phyloP scores from a whole-genome alignment of 495 filamentous ascomycete genomes.

The Podospora pseudocomata region DNA sequence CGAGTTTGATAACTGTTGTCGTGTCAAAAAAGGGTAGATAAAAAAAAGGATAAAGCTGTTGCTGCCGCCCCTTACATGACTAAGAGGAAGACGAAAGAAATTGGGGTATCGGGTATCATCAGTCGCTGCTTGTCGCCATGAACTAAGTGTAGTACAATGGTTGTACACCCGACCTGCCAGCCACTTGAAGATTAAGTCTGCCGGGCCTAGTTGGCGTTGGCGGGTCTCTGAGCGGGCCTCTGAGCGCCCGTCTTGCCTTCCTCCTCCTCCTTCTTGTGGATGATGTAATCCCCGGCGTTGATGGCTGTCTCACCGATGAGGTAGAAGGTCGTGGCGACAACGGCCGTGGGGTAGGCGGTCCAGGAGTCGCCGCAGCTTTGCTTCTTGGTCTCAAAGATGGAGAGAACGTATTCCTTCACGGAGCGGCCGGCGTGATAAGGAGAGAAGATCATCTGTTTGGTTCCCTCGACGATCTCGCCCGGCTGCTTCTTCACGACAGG shows the following conservation, averaged over 20 bases:
- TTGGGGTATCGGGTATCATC: background rate
- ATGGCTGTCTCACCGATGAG: background rate
- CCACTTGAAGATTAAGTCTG: constrained; percentile 1
- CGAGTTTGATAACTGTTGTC: too few relatives aligned
- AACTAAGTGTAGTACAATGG: background rate
- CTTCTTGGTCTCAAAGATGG: background rate
- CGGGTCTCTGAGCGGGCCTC: background rate
- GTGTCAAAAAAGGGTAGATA: too few relatives aligned
- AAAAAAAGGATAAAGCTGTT: too few relatives aligned
- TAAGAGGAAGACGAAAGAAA: background rate
- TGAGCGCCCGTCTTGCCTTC: background rate
- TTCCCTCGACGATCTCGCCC: constrained; percentile 64
- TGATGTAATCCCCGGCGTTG: background rate
- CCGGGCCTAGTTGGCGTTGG: background rate
- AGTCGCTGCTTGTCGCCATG: background rate
- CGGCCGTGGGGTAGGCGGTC: constrained; percentile 2
- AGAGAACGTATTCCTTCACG: background rate
- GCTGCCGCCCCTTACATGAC: background rate
- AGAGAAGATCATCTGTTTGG: constrained; percentile 56
- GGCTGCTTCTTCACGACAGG: constrained; percentile 88
- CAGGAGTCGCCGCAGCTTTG: constrained; percentile 1
- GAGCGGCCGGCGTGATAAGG: background rate
- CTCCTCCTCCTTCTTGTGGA: background rate
- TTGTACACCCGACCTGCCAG: constrained; percentile 10
- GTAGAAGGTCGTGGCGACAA: background rate